Percentiles rank a stretch among this genome's conserved stretches.
Conservation (phyloP, 306 rosid species). For the Citrullus colocynthis region DNA sequence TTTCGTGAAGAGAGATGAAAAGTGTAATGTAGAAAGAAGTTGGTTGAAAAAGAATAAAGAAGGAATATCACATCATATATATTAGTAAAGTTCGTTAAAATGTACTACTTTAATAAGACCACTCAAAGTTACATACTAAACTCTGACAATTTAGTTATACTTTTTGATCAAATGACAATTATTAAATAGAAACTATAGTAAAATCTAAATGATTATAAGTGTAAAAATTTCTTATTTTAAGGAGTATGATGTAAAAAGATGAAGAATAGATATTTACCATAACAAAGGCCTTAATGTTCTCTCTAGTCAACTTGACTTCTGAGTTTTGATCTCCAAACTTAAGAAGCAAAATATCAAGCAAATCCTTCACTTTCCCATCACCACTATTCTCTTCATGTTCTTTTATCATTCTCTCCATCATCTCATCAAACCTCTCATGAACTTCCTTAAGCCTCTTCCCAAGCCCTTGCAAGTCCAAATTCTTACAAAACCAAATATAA, state of each 20-base stretch:
- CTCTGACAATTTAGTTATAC: too few relatives aligned
- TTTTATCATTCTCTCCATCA: slow-evolving; percentile 36
- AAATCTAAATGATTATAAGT: too few relatives aligned
- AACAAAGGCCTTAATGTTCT: slow-evolving; percentile 49
- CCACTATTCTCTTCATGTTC: slow-evolving; percentile 26
- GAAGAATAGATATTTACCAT: slow-evolving; percentile 18
- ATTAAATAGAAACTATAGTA: too few relatives aligned
- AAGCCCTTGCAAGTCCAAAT: slow-evolving; percentile 39
- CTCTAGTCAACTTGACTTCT: slow-evolving; percentile 32
- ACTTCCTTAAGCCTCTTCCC: slow-evolving; percentile 19
- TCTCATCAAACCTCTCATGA: slow-evolving; percentile 25
- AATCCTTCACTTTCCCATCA: slow-evolving; percentile 13
- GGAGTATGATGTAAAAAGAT: not conserved
- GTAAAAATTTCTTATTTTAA: not conserved
- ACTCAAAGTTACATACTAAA: too few relatives aligned
- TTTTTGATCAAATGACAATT: too few relatives aligned
- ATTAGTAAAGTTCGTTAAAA: too few relatives aligned
- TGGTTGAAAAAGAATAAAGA: too few relatives aligned
- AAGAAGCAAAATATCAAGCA: slow-evolving; percentile 41
- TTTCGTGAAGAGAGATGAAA: too few relatives aligned
- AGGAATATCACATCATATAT: too few relatives aligned
- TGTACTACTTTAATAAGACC: too few relatives aligned
- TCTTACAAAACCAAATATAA: slow-evolving; percentile 37
- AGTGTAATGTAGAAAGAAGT: too few relatives aligned
- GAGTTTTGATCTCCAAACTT: slow-evolving; percentile 25